These are phyloP conservation scores for Combretum micranthum DNA, from an alignment of 345 rosid genomes.

Conservation along the genomic window DNA sequence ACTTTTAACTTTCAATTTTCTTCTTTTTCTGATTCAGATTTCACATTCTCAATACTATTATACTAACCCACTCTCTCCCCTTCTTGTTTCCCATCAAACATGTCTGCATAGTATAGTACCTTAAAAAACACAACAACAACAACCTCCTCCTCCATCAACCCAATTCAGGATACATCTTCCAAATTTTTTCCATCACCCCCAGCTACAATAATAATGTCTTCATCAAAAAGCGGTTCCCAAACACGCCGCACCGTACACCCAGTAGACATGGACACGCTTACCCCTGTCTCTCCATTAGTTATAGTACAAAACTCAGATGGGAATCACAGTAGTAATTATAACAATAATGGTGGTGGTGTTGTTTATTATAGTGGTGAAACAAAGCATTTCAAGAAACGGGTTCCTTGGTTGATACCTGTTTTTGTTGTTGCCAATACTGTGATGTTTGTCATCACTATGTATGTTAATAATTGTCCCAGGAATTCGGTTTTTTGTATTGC, in stretches of 20 bases:
- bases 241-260: conserved; percentile 32
- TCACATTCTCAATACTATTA: too few species aligned
- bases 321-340: too few species aligned
- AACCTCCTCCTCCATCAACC: not conserved
- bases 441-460: conserved; percentile 81
- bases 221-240: conserved; percentile 20
- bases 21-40: too few species aligned
- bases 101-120: too few species aligned
- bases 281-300: conserved; percentile 4
- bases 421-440: conserved; percentile 62
- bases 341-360: too few species aligned
- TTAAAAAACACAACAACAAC: too few species aligned
- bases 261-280: conserved; percentile 25
- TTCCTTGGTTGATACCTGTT: conserved; percentile 69
- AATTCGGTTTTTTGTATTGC: conserved; percentile 63
- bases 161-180: conserved; percentile 6
- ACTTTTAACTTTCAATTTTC: too few species aligned
- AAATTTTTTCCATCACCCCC: conserved; percentile 24
- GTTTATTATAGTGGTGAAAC: conserved; percentile 34
- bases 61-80: too few species aligned
- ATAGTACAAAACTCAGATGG: not conserved
- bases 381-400: conserved; percentile 64
- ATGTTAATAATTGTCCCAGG: conserved; percentile 75
- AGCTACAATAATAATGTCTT: conserved; percentile 19
- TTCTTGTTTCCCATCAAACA: too few species aligned